phyloP scores from a whole-genome alignment of 208 protist genomes.

The Acanthamoeba polyphaga region DNA sequence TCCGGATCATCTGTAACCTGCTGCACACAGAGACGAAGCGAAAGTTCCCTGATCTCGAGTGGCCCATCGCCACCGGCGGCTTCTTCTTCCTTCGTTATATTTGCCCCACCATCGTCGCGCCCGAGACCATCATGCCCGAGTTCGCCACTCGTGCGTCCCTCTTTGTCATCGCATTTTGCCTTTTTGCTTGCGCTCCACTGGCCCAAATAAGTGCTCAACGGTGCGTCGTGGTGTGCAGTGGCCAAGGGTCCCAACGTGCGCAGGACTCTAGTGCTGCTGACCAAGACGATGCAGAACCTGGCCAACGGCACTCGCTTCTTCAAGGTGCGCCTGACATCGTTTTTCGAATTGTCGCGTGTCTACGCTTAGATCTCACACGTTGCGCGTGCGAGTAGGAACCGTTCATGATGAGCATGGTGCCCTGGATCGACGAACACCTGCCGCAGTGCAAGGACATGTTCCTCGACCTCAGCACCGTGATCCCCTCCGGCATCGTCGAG shows the following conservation, averaged over 20 bases:
- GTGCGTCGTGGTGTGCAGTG: neutral
- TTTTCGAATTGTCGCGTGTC: neutral
- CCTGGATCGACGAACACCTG: conserved; percentile 41
- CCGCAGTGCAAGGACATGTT: conserved; percentile 45
- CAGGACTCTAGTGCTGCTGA: conserved; percentile 28
- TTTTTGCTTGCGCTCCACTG: neutral
- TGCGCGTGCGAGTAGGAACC: neutral
- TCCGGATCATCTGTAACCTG: conserved; percentile 57
- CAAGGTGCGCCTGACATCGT: conserved; percentile 4
- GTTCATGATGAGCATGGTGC: conserved; percentile 68
- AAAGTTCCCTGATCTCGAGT: conserved; percentile 42
- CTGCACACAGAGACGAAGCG: conserved; percentile 51
- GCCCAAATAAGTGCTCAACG: neutral
- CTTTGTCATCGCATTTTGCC: neutral
- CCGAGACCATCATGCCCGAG: conserved; percentile 52
- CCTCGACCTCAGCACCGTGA: conserved; percentile 10
- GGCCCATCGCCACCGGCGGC: conserved; percentile 50
- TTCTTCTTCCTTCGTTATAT: conserved; percentile 57
- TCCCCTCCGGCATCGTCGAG: neutral
- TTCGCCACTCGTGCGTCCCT: neutral
- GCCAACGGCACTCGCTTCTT: conserved; percentile 44
- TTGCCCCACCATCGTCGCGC: conserved; percentile 20
- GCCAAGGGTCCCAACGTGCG: conserved; percentile 2
- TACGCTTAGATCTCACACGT: neutral
- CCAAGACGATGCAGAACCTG: conserved; percentile 53